Evolutionary conservation across 2,329 filamentous ascomycete genomes (phyloP).

Genomic region (Fusarium palustre): DNA sequence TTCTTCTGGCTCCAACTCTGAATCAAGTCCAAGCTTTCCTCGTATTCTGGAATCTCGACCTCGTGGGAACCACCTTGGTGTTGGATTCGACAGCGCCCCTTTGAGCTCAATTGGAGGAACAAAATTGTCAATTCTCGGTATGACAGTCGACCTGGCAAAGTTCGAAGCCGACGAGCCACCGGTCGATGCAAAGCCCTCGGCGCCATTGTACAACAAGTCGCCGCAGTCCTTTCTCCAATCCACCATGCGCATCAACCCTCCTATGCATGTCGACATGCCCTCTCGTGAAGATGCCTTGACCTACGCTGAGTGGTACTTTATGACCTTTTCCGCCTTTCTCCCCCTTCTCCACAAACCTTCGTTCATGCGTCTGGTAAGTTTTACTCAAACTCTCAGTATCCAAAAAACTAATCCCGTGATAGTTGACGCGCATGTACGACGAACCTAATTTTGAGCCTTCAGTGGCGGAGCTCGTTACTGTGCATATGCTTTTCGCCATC

Average conservation of each 20-base stretch:
- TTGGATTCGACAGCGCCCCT: conserved; percentile 70
- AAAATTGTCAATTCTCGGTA: conserved; percentile 80
- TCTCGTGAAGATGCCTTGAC: conserved; percentile 72
- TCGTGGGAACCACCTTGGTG: conserved; percentile 75
- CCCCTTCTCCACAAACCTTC: conserved; percentile 82
- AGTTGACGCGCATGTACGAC: conserved; percentile 76
- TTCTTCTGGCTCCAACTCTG: conserved; percentile 27
- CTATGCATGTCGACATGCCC: conserved; percentile 70
- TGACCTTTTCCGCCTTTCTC: conserved; percentile 76
- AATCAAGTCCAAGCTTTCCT: conserved; percentile 47
- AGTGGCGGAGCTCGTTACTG: conserved; percentile 73
- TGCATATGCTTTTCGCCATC: conserved; percentile 83
- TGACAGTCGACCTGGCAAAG: conserved; percentile 81
- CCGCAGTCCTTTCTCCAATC: conserved; percentile 77
- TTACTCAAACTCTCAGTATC: background rate
- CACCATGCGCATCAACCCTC: conserved; percentile 69
- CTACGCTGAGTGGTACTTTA: conserved; percentile 81
- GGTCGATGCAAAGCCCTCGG: conserved; percentile 53
- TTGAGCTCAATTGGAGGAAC: conserved; percentile 82
- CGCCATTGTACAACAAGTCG: conserved; percentile 75
- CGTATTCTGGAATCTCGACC: conserved; percentile 56
- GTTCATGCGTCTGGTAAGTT: conserved; percentile 74
- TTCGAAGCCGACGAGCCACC: conserved; percentile 73
- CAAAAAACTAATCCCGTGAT: conserved; percentile 25
- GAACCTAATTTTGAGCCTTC: conserved; percentile 72